phyloP scores from a whole-genome alignment of 495 filamentous ascomycete species.

The Amorphotheca resinae region DNA sequence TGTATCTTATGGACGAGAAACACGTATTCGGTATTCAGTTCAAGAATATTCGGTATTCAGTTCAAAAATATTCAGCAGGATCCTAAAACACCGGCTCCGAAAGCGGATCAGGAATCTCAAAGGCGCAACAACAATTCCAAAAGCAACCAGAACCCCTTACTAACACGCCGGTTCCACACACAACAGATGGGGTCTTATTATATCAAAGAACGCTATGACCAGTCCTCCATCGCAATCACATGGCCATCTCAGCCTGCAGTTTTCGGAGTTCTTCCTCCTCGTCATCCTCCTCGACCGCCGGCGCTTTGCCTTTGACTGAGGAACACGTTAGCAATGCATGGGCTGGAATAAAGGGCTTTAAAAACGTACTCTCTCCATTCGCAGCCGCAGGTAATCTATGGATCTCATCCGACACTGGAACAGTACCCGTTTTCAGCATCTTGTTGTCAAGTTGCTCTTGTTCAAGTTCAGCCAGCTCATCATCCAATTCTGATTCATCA shows the following conservation, averaged over 20 bases:
- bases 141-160: conserved; percentile 12
- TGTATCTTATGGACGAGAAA: background rate
- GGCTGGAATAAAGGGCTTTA: background rate
- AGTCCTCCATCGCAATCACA: conserved; percentile 38
- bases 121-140: conserved; percentile 9
- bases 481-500: conserved; percentile 79
- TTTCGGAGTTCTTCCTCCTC: conserved; percentile 92
- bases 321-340: conserved; percentile 17
- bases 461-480: conserved; percentile 63
- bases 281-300: conserved; percentile 67
- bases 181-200: conserved; percentile 7
- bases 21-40: conserved; percentile 10
- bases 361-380: conserved; percentile 60
- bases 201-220: conserved; percentile 8
- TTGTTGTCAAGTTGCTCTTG: conserved; percentile 83
- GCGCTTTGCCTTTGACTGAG: conserved; percentile 48
- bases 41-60: conserved; percentile 1
- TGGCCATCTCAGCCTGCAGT: conserved; percentile 94
- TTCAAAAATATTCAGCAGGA: conserved; percentile 17
- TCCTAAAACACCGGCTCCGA: conserved; percentile 18
- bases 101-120: conserved; percentile 16
- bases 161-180: conserved; percentile 17
- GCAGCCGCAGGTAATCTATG: conserved; percentile 58
- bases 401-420: conserved; percentile 52
- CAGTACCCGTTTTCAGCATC: conserved; percentile 81